Percentiles rank a stretch among this genome's conserved stretches.
These are phyloP conservation scores for Paramecium biaurelia DNA, from an alignment of 73 alveolate genomes.

Conservation along the genomic window DNA sequence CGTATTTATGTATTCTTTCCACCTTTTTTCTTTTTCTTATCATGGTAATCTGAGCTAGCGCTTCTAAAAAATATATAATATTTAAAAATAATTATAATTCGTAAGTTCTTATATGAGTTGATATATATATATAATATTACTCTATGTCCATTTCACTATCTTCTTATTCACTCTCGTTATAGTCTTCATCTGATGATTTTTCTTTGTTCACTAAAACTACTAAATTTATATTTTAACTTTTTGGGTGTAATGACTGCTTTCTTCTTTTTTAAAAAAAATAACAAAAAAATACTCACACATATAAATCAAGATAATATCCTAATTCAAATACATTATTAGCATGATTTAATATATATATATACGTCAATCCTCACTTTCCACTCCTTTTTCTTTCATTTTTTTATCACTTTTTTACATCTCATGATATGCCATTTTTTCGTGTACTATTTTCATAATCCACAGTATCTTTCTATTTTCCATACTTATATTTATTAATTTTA, in stretches of 20 bases:
- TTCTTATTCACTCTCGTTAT: slow-evolving; percentile 23
- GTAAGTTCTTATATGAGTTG: slow-evolving; percentile 29
- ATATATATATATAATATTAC: not conserved
- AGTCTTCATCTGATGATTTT: slow-evolving; percentile 49
- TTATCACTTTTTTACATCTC: not conserved
- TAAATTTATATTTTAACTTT: not conserved
- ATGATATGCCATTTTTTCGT: not conserved
- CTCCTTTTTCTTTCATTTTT: not conserved
- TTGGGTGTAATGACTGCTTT: not conserved
- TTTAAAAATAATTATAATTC: not conserved
- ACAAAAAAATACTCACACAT: slow-evolving; percentile 29
- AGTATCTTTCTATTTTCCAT: slow-evolving; percentile 3
- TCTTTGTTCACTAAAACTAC: not conserved
- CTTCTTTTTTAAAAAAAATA: not conserved
- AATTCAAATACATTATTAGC: slow-evolving; percentile 29
- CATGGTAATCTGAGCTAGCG: slow-evolving; percentile 36
- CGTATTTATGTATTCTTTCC: not conserved
- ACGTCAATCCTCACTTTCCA: not conserved
- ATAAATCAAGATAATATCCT: slow-evolving; percentile 34
- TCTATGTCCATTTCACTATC: slow-evolving; percentile 35
- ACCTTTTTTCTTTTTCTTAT: not conserved
- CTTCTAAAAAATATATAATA: slow-evolving; percentile 5
- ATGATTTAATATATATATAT: slow-evolving; percentile 2
- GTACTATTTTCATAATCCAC: not conserved
- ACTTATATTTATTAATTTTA: not conserved